Evolutionary conservation across 2,329 filamentous ascomycete genomes (phyloP).

Genomic region (Alternaria gansuensis): DNA sequence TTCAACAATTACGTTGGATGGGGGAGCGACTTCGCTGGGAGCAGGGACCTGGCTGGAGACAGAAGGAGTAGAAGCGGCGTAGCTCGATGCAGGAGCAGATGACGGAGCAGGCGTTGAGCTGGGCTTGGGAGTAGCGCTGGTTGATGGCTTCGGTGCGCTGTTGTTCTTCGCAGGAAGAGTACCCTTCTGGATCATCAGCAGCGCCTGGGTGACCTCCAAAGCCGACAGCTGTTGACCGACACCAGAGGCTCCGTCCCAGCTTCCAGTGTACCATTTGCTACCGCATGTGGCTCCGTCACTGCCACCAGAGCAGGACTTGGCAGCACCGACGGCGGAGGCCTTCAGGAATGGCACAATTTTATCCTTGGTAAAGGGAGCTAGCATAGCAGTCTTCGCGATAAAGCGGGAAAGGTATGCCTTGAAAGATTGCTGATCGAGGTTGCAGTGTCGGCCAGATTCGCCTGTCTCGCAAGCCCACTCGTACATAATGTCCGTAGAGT

Average conservation of each 20-base stretch:
- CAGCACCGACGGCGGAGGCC: conserved; percentile 55
- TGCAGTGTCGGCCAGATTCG: conserved; percentile 61
- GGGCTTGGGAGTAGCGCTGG: conserved; percentile 27
- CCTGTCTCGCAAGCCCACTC: conserved; percentile 72
- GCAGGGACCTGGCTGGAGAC: conserved; percentile 16
- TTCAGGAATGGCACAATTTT: conserved; percentile 52
- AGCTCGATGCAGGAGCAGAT: conserved; percentile 17
- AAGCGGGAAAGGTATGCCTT: conserved; percentile 78
- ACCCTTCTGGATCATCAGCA: conserved; percentile 50
- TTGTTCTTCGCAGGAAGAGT: conserved; percentile 43
- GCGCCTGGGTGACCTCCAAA: conserved; percentile 57
- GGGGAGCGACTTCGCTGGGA: conserved; percentile 7
- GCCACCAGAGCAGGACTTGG: conserved; percentile 56
- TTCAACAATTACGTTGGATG: conserved; percentile 11
- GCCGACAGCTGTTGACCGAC: conserved; percentile 58
- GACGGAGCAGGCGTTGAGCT: conserved; percentile 25
- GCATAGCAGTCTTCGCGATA: conserved; percentile 58
- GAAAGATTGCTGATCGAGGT: conserved; percentile 77
- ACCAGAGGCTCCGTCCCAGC: conserved; percentile 54
- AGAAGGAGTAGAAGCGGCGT: conserved; percentile 1
- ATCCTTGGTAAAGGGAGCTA: conserved; percentile 55
- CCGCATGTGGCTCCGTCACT: conserved; percentile 55
- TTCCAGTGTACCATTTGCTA: conserved; percentile 56
- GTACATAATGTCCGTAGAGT: conserved; percentile 65
- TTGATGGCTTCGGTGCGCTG: conserved; percentile 30